Evolutionary conservation across 1,284 basidiomycete species (phyloP), one percentile per base, ranked within the genome.

Genomic region (Laetiporus sulphureus): DNA sequence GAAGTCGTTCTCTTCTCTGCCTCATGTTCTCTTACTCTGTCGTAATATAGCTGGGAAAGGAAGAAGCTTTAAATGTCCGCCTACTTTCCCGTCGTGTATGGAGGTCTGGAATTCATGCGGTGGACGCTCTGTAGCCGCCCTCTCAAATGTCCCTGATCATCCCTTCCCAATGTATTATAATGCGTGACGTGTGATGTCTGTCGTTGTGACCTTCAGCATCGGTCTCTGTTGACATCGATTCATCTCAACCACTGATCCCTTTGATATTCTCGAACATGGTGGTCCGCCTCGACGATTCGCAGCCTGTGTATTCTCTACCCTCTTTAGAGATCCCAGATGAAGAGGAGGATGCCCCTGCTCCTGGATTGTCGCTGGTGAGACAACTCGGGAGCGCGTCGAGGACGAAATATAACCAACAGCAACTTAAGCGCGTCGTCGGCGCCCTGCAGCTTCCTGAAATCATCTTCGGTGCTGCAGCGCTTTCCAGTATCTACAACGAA

Each of bases 401-500:
- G 8, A 15, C 19, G 20, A 21, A 15, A 25, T 36, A 20, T 36
- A 22, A 27, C 18, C 21, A 32, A 21, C 25, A 12, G 8, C n/a
- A n/a, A 21, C 10, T 27, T 19, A 32, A 56, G 54, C 55, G 50
- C 30, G 47, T 59, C 53, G 35, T 65, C 27, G 69, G 65, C 12
- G 45, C 61, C 1, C 42, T 63, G 23, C 46, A 52, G 11, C 46
- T 80, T 4, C 74, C 83, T 8, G 68, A 72, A 13, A 55, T 87
- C 21, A 65, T 83, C 2, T 72, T 85, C 8, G 83, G 84, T 10
- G 78, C 78, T 32, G 91, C 79, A 0, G 65, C 87, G 3, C 84
- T 93, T 54, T 87, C 83, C 0, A 70, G 72, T 21, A 68, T 78
- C 36, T 94, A 94, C 60, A 89, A 85, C 48, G 61, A 68, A 11